A percentile compares a stretch with the other conserved stretches of the same genome.
Conservation (phyloP, 169 alveolate genomes). For the Cryptosporidium felis region DNA sequence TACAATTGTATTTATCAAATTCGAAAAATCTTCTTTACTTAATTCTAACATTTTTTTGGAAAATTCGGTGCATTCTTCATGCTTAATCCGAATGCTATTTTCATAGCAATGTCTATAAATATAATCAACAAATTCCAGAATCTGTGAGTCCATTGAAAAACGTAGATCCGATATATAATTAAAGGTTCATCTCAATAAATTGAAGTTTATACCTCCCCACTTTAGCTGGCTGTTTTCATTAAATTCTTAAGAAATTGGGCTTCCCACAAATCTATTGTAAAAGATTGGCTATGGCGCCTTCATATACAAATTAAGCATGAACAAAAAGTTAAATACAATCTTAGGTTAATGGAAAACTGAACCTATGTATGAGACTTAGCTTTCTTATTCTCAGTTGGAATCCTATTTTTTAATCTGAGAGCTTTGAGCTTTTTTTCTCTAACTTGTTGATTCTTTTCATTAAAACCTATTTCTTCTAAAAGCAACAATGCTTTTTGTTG, state of each 20-base stretch:
- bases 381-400: not conserved
- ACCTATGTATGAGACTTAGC: too few relatives aligned
- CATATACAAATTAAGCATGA: too few relatives aligned
- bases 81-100: not conserved
- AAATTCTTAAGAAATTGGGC: too few relatives aligned
- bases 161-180: too few relatives aligned
- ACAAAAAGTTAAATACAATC: too few relatives aligned
- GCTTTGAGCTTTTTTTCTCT: constrained; percentile 23
- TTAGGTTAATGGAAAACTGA: too few relatives aligned
- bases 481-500: constrained; percentile 79
- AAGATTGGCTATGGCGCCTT: too few relatives aligned
- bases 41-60: not conserved
- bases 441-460: constrained; percentile 49
- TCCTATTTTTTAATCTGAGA: constrained; percentile 11
- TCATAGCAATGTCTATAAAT: constrained; percentile 1
- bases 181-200: too few relatives aligned
- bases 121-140: constrained; percentile 11
- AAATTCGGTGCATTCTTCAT: not conserved
- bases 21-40: not conserved
- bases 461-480: constrained; percentile 59
- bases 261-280: too few relatives aligned
- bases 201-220: too few relatives aligned
- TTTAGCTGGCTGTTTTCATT: too few relatives aligned
- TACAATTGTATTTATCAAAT: not conserved
- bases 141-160: not conserved